Evolutionary conservation across 2,329 filamentous ascomycete genomes (phyloP).

Genomic region (Corniculantispora saksenae): DNA sequence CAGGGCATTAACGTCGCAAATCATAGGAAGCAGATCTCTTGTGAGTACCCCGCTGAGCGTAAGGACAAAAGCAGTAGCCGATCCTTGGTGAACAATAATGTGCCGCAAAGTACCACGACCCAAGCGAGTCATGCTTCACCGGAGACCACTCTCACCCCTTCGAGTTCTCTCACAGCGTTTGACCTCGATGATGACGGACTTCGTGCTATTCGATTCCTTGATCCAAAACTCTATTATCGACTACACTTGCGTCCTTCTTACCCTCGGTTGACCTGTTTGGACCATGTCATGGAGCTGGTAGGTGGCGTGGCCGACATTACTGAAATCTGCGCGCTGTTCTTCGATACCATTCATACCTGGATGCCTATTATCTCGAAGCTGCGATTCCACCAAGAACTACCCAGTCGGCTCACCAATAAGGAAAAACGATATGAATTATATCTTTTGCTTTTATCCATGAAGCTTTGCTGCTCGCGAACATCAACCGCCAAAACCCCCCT

Average conservation of each 20-base stretch:
- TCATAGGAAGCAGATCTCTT: background rate
- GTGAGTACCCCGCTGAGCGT: background rate
- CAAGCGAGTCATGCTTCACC: background rate
- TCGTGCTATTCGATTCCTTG: background rate
- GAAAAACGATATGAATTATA: constrained; percentile 6
- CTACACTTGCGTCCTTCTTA: background rate
- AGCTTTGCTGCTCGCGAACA: constrained; percentile 13
- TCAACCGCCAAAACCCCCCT: background rate
- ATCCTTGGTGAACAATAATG: background rate
- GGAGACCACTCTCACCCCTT: background rate
- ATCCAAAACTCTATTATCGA: background rate
- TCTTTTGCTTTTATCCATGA: constrained; percentile 19
- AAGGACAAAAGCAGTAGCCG: background rate
- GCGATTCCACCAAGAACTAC: background rate
- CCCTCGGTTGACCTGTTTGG: background rate
- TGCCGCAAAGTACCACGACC: background rate
- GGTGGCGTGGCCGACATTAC: constrained; percentile 19
- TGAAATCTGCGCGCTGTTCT: constrained; percentile 9
- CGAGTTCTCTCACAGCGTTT: background rate
- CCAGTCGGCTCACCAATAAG: background rate
- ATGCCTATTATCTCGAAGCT: constrained; percentile 20
- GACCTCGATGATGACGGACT: background rate
- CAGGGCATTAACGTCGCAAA: background rate
- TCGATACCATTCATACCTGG: constrained; percentile 20
- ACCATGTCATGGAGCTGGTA: constrained; percentile 1